These are phyloP conservation scores for Jacaranda copaia DNA, from an alignment of 257 asterid genomes.

Conservation along the genomic window DNA sequence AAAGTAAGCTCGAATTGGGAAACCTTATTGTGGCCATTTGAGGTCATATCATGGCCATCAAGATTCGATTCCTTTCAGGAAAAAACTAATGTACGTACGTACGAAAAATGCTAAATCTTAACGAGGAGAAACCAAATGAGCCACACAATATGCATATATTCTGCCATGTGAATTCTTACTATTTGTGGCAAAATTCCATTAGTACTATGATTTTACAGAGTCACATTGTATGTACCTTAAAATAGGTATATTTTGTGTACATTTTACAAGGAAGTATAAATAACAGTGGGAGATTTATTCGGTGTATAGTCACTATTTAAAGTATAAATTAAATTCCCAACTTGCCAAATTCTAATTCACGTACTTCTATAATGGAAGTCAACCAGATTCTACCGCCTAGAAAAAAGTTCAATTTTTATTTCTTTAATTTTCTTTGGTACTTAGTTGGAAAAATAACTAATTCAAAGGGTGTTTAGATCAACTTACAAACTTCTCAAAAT, in stretches of 20 bases:
- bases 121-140: neutral
- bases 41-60: neutral
- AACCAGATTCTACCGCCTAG: neutral
- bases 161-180: conserved; percentile 21
- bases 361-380: neutral
- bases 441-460: neutral
- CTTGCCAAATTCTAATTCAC: neutral
- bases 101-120: neutral
- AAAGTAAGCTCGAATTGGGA: neutral
- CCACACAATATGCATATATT: conserved; percentile 15
- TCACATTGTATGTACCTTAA: neutral
- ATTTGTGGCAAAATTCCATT: neutral
- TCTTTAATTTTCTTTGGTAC: neutral
- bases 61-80: conserved; percentile 19
- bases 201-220: neutral
- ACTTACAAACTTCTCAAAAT: no score
- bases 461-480: no score
- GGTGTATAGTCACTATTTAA: no score
- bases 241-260: neutral
- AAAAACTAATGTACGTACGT: neutral
- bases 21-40: neutral
- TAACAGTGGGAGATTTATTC: no score
- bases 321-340: no score
- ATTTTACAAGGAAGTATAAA: no score
- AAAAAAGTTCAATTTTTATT: neutral